Base-by-base conservation (phyloP, 108 stramenopile genomes). In the Cyclotella kingstonii region DNA sequence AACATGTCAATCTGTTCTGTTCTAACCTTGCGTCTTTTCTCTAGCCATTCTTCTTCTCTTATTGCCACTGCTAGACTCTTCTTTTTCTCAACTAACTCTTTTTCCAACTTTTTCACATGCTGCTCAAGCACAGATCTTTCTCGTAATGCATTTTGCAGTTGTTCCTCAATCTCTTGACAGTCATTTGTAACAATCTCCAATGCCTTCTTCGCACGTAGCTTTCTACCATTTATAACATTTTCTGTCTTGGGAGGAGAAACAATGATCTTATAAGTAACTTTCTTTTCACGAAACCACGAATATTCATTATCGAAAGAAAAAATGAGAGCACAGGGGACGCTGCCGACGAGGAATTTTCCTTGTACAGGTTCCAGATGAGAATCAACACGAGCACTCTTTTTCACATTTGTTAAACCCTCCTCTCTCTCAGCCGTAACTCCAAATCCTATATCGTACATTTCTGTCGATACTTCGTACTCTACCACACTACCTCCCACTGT, bases 201-300 rank as follows among this genome's bases (percentile, higher is more conserved):
- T 31, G 88, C 89, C 34, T 87, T 85, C 62, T 79, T 68, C 22
- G 91, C 91, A 12, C 91, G 73, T 50, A 87, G 63, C 46, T 87
- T 70, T 4, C 91, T 73, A 45, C 91, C 91, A 5, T 68, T 71
- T 22, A 78, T 43, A 7, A 93, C 60, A 50, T 80, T 74, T 26
- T 86, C 85, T 17, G 28, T 36, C 17, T 57, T 44, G 29, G 92
- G 92, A 1, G 92, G 89, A 9, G 83, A 80, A 10, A 90, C 81
- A 4, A 81, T 89, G 45, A 90, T 85, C 34, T 66, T 74, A 65
- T 94, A 94, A 11, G 74, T 77, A 12, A 94, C 70, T 19, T 63
- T 63, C 83, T 94, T 94, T 54, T 89, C 86, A 17, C 87, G 77
- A 58, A 91, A 83, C 93, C 93, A 94, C 35, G 87, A 89, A 63